These are phyloP conservation scores for Xylaria sp. DNA, from an alignment of 2,329 filamentous ascomycete species.

Conservation along the genomic window DNA sequence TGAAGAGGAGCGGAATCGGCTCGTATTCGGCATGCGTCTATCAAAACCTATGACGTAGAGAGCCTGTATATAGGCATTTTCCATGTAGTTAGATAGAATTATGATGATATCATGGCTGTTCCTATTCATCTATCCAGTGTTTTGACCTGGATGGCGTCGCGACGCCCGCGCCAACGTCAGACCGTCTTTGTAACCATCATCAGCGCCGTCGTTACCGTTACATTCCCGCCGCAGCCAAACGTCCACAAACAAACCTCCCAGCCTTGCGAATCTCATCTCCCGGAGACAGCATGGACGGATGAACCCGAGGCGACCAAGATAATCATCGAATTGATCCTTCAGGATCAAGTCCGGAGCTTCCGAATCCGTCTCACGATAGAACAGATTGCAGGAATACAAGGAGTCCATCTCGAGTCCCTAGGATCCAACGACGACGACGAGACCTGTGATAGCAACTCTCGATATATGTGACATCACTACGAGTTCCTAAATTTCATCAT, in stretches of 20 bases:
- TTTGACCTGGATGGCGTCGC: too few relatives aligned
- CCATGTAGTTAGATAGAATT: too few relatives aligned
- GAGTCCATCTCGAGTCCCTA: background rate
- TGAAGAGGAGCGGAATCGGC: too few relatives aligned
- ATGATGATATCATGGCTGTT: too few relatives aligned
- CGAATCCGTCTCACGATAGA: background rate
- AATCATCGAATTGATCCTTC: constrained; percentile 3
- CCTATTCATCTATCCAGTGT: too few relatives aligned
- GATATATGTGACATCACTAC: background rate
- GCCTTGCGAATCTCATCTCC: background rate
- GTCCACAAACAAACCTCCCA: background rate
- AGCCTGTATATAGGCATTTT: too few relatives aligned
- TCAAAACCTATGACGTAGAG: too few relatives aligned
- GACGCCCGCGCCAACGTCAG: too few relatives aligned
- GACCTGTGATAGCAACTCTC: background rate
- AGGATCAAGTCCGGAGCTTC: constrained; percentile 12
- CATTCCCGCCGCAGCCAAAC: background rate
- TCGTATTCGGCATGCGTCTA: too few relatives aligned
- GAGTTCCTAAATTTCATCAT: background rate
- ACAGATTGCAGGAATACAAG: background rate
- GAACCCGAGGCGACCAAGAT: background rate
- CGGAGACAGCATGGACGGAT: constrained; percentile 11
- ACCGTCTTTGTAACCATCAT: background rate
- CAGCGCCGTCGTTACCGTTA: background rate
- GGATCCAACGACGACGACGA: background rate